Base-by-base conservation (phyloP, 2,329 filamentous ascomycete species). In the Zymoseptoria tritici region DNA sequence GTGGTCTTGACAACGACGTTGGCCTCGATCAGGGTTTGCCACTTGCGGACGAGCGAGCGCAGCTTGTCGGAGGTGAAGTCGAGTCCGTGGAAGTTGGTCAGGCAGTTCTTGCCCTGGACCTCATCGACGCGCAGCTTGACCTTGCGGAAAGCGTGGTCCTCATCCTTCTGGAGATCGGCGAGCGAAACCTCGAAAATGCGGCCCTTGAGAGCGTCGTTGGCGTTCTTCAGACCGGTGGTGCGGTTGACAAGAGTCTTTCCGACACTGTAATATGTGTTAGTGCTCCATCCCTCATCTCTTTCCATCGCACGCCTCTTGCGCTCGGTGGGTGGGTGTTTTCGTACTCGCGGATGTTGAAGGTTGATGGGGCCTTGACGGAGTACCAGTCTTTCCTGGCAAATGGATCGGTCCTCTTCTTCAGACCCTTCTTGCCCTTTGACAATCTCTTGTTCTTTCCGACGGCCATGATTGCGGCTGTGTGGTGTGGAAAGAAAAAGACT, bases 31-130 rank as follows among this genome's bases (percentile, higher is more conserved):
- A 99, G 85, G 67, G 92, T 88, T 83, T 99, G 94, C 94, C 94
- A 99, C 85, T 99, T 99, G 83, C 94, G 92, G 73, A 99, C 94
- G 70, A 99, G 88, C 67, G 94, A 97, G 77, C 94, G 90, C 74
- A 99, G 89, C 87, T 99, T 99, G 87, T 99, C 94, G 73, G 94
- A 97, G 78, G 94, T 99, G 89, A 99, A 97, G 83, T 99, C 94
- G 78, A 99, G 87, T 73, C 94, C 94, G 87, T 99, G 92, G 89
- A 99, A 99, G 88, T 97, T 97, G 85, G 94, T 97, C 80, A 99
- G 83, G 84, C 94, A 97, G 88, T 96, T 97, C 88, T 97, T 97
- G 85, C 94, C 94, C 84, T 99, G 94, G 67, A 99, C 87, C 83
- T 99, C 94, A 77, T 99, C 94, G 74, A 97, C 90, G 70, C 94